Conservation (phyloP, 805 yeast species). For the Suhomyces pyralidae region DNA sequence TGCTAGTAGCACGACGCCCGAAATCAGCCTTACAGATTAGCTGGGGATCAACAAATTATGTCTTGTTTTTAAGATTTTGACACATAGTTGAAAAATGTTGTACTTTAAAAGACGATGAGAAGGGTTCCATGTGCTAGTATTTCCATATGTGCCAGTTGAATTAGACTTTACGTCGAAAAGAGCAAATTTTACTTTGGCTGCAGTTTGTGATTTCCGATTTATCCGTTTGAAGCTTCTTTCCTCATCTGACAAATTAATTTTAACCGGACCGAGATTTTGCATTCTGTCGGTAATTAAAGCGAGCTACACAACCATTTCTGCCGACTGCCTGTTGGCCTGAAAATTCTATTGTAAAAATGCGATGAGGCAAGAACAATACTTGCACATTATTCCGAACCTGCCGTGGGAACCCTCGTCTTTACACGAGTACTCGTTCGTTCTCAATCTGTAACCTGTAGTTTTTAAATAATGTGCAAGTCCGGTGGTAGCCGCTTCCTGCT, state of each 20-base stretch:
- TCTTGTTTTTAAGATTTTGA: not conserved
- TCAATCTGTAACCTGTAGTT: not conserved
- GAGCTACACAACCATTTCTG: not conserved
- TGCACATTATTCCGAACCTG: not conserved
- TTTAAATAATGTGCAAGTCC: not conserved
- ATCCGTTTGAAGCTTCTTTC: not conserved
- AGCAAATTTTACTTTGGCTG: not conserved
- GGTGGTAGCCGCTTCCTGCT: not conserved
- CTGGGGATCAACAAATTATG: not conserved
- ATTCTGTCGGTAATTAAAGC: not conserved
- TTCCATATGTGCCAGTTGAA: not conserved
- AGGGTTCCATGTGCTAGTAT: not conserved
- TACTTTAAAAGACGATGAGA: not conserved
- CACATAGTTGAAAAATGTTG: not conserved
- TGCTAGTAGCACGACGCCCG: not conserved
- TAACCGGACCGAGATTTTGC: not conserved
- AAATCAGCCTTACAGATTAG: not conserved
- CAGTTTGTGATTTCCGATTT: not conserved
- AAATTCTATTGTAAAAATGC: not conserved
- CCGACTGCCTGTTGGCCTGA: not conserved
- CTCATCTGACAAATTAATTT: not conserved
- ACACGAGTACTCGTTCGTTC: not conserved
- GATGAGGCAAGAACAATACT: not conserved
- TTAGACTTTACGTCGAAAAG: not conserved
- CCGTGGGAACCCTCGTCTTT: not conserved